Percentiles rank a stretch among this genome's conserved stretches.
Evolutionary conservation across 2,329 filamentous ascomycete species (phyloP).

Genomic region (Ascochyta lentis): DNA sequence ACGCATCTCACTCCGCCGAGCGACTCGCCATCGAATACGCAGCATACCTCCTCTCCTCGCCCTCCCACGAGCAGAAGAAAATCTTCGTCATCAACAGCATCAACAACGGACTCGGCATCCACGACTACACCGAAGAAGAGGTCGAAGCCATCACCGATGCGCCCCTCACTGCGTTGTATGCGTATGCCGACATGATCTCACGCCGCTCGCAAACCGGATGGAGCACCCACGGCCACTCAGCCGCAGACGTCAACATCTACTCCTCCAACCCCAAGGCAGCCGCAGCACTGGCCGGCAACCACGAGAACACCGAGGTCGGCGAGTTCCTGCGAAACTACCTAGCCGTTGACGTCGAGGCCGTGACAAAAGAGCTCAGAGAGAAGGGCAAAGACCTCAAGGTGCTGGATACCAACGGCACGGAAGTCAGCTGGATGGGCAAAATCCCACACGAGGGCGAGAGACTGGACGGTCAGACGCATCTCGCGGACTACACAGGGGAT

Average conservation of each 20-base stretch:
- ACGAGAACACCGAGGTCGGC: slow-evolving; percentile 94
- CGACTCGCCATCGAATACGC: slow-evolving; percentile 69
- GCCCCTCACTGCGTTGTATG: slow-evolving; percentile 63
- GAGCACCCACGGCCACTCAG: slow-evolving; percentile 88
- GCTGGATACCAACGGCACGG: slow-evolving; percentile 32
- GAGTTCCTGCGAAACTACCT: slow-evolving; percentile 81
- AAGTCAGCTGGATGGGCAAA: slow-evolving; percentile 53
- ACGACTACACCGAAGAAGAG: slow-evolving; percentile 74
- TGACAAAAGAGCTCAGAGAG: slow-evolving; percentile 76
- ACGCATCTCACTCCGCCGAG: slow-evolving; percentile 77
- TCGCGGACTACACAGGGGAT: slow-evolving; percentile 48
- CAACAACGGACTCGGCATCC: slow-evolving; percentile 74
- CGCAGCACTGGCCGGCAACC: slow-evolving; percentile 76
- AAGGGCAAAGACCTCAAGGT: slow-evolving; percentile 53
- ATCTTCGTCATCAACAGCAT: slow-evolving; percentile 75
- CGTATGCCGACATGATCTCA: slow-evolving; percentile 85
- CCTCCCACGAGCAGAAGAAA: slow-evolving; percentile 41
- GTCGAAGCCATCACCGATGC: slow-evolving; percentile 68
- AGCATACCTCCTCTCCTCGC: slow-evolving; percentile 60
- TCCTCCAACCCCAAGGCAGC: slow-evolving; percentile 72
- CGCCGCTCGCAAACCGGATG: slow-evolving; percentile 89
- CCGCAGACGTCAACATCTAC: slow-evolving; percentile 96
- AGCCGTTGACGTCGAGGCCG: slow-evolving; percentile 75
- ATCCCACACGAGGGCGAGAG: slow-evolving; percentile 51
- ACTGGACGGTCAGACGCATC: slow-evolving; percentile 56